Base-by-base conservation (phyloP, 306 rosid genomes). In the Cicer arietinum region DNA sequence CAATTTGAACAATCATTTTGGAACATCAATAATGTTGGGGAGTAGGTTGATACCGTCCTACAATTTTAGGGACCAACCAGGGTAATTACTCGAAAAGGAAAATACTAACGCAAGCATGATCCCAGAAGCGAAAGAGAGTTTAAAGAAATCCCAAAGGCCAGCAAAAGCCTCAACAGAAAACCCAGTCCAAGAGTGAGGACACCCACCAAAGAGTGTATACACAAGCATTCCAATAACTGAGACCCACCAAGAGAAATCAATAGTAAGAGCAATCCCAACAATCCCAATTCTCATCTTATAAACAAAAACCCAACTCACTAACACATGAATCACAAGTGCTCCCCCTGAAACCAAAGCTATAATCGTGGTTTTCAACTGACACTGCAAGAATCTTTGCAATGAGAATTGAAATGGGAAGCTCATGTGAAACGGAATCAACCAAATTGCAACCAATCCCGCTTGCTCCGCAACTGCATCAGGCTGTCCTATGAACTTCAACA, bases 61-160 rank as follows among this genome's bases (percentile, higher is more conserved):
- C 35, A 25, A 25, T 25, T 25, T 30, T 30, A 30, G 37, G 37
- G 37, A 30, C 37, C 37, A 30, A 30, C 37, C 37, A 30, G 37
- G 37, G 37, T 30, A 30, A 30, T 30, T 30, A 30, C 37, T 30
- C 37, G 37, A 30, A 30, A 30, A 30, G 37, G 5, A 30, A 66
- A 63, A 18, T 14, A 80, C 93, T 66, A 78, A 88, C 94, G 80
- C 69, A 63, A 91, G 88, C 91, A 86, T 91, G 70, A 83, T 53
- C 44, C 94, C 97, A 78, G 92, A 91, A 83, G 94, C 92, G 46
- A 80, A 25, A 66, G 92, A 80, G 41, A 91, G 90, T 76, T 86
- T 87, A 61, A 88, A 83, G 70, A 89, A 87, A 25, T 91, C 86
- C 94, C 90, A 91, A 2, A 91, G 85, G 11, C 88, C 92, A 58